These are phyloP conservation scores for Anthostomella pinea DNA, from an alignment of 2,329 filamentous ascomycete species.

Conservation along the genomic window DNA sequence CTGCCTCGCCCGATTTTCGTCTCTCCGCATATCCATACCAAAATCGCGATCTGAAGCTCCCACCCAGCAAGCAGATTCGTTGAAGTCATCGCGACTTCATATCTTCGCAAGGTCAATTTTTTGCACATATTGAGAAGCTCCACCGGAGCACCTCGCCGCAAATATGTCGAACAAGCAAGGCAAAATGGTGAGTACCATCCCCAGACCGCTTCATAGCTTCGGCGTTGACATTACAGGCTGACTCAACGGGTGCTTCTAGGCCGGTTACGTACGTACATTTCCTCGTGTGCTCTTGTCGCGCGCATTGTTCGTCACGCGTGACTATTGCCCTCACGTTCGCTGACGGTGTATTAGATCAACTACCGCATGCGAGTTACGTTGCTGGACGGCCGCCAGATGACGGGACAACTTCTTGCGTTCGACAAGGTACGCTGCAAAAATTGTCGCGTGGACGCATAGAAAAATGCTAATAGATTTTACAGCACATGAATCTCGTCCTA, in stretches of 20 bases:
- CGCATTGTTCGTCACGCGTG: slow-evolving; percentile 9
- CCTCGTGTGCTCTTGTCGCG: slow-evolving; percentile 19
- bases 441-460: background rate
- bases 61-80: slow-evolving; percentile 35
- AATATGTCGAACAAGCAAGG: slow-evolving; percentile 90
- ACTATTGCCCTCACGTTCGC: slow-evolving; percentile 14
- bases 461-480: slow-evolving; percentile 7
- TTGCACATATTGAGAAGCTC: slow-evolving; percentile 40
- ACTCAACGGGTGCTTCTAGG: slow-evolving; percentile 56
- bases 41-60: slow-evolving; percentile 43
- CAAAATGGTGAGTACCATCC: slow-evolving; percentile 83
- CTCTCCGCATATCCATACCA: slow-evolving; percentile 30
- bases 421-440: slow-evolving; percentile 68
- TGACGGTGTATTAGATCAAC: slow-evolving; percentile 72
- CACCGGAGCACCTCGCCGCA: slow-evolving; percentile 39
- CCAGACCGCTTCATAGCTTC: slow-evolving; percentile 40
- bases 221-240: slow-evolving; percentile 57
- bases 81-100: slow-evolving; percentile 37
- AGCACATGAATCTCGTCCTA: slow-evolving; percentile 99
- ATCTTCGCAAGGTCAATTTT: slow-evolving; percentile 40
- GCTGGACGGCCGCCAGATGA: slow-evolving; percentile 93
- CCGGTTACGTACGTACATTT: slow-evolving; percentile 63
- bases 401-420: slow-evolving; percentile 96
- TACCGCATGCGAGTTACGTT: slow-evolving; percentile 98
- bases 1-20: slow-evolving; percentile 44